Percentiles rank a stretch among this genome's conserved stretches.
Conservation (phyloP, 148 eudicot species). For the Chenopodium suecicum region DNA sequence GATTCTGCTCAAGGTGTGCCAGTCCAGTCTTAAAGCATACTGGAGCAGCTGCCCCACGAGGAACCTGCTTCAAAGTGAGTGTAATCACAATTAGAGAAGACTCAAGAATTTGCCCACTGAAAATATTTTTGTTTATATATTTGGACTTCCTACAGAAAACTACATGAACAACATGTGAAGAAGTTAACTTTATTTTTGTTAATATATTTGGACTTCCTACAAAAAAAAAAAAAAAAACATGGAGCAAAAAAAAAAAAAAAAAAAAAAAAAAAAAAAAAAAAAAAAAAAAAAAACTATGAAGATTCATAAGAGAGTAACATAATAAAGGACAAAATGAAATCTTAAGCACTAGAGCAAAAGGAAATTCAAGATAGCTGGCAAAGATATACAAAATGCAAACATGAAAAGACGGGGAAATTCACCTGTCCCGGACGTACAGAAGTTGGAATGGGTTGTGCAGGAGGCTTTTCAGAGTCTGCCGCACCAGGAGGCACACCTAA, state of each 20-base stretch:
- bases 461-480: slow-evolving; percentile 46
- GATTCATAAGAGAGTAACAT: background rate
- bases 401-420: slow-evolving; percentile 7
- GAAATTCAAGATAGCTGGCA: background rate
- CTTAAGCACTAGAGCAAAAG: background rate
- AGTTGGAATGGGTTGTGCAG: slow-evolving; percentile 63
- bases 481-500: slow-evolving; percentile 58
- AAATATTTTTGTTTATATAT: background rate
- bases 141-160: background rate
- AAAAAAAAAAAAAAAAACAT: background rate
- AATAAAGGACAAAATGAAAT: background rate
- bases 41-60: slow-evolving; percentile 97
- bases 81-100: slow-evolving; percentile 10
- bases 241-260: background rate
- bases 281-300: background rate
- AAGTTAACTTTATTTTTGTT: background rate
- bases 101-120: background rate
- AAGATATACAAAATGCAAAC: background rate
- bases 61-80: slow-evolving; percentile 53
- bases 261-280: background rate
- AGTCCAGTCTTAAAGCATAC: slow-evolving; percentile 91
- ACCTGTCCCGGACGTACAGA: slow-evolving; percentile 98
- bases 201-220: background rate
- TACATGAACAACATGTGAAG: background rate
- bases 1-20: slow-evolving; percentile 93